Evolutionary conservation across 139 green algal species (phyloP), one percentile per base, ranked within the genome.

Genomic region (Desmodesmus armatus): DNA sequence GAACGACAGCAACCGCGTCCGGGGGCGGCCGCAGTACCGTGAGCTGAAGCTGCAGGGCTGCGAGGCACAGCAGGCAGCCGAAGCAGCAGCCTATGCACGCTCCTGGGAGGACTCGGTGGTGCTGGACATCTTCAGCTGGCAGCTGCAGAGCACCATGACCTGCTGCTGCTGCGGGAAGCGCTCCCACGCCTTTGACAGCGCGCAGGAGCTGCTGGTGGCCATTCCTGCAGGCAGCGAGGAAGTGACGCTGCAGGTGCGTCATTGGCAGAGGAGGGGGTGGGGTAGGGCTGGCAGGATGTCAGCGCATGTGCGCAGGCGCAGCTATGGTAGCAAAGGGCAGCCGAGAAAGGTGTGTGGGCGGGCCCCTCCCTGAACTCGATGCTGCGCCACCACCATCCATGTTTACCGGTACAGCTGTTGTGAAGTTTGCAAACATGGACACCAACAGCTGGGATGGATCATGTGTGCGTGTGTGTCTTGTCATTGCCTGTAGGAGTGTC

Each of bases 131-230:
- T 97, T 97, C 80, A 91, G 92, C 21, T 94, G 94, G n/a, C 87
- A 94, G 75, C 83, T 96, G 88, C 93, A 97, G 86, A 95, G 90
- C 86, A 96, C 91, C 2, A 78, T 98, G 17, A 78, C 91, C 76
- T 98, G 94, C 86, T 80, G 84, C 55, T 73, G 33, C 19, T 98
- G 94, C 82, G 41, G 82, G 4, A 72, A 78, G 25, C 17, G 81
- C 21, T 93, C 83, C 82, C 91, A 96, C 87, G 94, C 91, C 78
- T 98, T 97, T 78, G 94, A 98, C 58, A 85, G 92, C 4, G 95
- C 95, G 66, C 73, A 96, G 67, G 94, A 95, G 78, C 89, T 97
- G 9, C 91, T 88, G 21, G n/a, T 97, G 71, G 93, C 94, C 40
- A 87, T 97, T 37, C 94, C 94, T 0, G 5, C 73, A 0, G 78